These are phyloP conservation scores for Lagenidium giganteum DNA, from an alignment of 352 stramenopile genomes.

Conservation along the genomic window DNA sequence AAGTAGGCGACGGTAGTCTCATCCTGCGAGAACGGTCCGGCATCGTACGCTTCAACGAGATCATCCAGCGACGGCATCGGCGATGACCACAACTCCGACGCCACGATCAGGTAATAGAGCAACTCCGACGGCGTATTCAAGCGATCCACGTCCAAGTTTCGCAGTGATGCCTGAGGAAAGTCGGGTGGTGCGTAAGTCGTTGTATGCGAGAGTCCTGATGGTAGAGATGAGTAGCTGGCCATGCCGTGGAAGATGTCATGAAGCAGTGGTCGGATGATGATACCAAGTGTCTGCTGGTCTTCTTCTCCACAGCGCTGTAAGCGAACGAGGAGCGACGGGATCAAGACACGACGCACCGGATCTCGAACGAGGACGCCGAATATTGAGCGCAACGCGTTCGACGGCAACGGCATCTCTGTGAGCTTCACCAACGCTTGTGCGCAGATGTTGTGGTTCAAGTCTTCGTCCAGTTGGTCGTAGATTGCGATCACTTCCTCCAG, in stretches of 20 bases:
- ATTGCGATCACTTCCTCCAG: constrained; percentile 21
- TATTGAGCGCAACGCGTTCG: constrained; percentile 25
- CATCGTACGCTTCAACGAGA: constrained; percentile 1
- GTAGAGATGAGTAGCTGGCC: not conserved
- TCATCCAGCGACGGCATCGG: constrained; percentile 7
- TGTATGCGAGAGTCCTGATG: not conserved
- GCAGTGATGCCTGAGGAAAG: no score
- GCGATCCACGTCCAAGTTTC: not conserved
- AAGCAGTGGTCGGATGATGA: constrained; percentile 13
- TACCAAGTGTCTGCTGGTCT: constrained; percentile 25
- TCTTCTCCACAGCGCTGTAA: constrained; percentile 27
- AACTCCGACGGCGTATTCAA: constrained; percentile 10
- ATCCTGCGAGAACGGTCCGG: constrained; percentile 13
- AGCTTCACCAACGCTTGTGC: not conserved
- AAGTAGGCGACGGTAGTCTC: not conserved
- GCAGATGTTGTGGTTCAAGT: constrained; percentile 15
- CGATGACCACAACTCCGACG: constrained; percentile 25
- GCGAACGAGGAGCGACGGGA: constrained; percentile 27
- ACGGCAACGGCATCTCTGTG: constrained; percentile 4
- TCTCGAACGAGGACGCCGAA: constrained; percentile 24
- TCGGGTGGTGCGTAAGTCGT: no score
- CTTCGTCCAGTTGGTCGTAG: constrained; percentile 27
- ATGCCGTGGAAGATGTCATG: constrained; percentile 10
- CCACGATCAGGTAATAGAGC: constrained; percentile 29
- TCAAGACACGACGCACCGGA: constrained; percentile 13